phyloP scores from a whole-genome alignment of 2,329 filamentous ascomycete genomes.

The Diaporthe sp. region DNA sequence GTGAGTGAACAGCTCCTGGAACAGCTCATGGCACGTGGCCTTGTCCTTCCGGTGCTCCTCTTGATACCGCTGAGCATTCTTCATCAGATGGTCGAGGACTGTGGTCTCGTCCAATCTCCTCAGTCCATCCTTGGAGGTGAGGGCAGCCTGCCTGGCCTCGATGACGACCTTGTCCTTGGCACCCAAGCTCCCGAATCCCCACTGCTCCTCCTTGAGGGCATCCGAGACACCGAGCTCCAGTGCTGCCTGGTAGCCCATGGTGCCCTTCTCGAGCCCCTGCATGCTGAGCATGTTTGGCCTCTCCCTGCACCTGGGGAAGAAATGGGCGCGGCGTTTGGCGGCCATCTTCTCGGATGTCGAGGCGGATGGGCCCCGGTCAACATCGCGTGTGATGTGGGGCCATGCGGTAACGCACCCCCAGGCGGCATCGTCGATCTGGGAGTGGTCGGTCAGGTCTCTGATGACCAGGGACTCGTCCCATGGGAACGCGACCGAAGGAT shows the following conservation, averaged over 20 bases:
- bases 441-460: constrained; percentile 75
- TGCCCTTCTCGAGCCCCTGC: constrained; percentile 79
- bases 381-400: constrained; percentile 70
- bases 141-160: constrained; percentile 70
- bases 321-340: constrained; percentile 67
- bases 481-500: constrained; percentile 76
- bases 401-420: constrained; percentile 75
- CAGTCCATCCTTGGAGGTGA: constrained; percentile 67
- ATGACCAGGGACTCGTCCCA: constrained; percentile 75
- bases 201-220: constrained; percentile 73
- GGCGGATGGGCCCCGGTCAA: constrained; percentile 60
- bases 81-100: constrained; percentile 71
- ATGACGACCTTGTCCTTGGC: constrained; percentile 68
- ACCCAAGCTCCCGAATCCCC: constrained; percentile 69
- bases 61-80: constrained; percentile 69
- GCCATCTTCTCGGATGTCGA: constrained; percentile 57
- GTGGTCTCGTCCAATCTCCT: constrained; percentile 69
- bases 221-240: constrained; percentile 77
- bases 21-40: constrained; percentile 68
- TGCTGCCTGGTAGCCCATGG: constrained; percentile 77
- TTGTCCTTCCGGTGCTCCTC: constrained; percentile 65
- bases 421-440: constrained; percentile 73
- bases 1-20: constrained; percentile 73
- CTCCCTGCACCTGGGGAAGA: constrained; percentile 72
- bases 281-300: constrained; percentile 80